Evolutionary conservation across 768 basidiomycete species (phyloP), one percentile per base, ranked within the genome.

Genomic region (Russula vinacea): DNA sequence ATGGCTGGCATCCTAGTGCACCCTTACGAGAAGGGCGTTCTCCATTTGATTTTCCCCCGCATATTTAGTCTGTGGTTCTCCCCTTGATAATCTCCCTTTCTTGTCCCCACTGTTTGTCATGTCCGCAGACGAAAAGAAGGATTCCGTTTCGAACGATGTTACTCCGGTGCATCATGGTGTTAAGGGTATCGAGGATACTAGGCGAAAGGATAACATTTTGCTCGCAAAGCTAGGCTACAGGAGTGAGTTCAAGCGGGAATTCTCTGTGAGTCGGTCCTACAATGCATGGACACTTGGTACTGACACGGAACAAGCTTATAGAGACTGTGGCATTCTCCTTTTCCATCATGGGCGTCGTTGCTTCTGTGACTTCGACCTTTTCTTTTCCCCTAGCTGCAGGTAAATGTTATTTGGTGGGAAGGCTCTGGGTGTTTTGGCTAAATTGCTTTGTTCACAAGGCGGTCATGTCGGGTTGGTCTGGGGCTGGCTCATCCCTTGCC

Each of bases 391-490:
- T 90, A 7, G 73, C 81, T 5, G 83, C 83, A 61, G 85, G 86
- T 84, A 60, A n/a, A 79, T 70, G 17, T 14, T 35, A 52, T 32
- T 44, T 24, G 13, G 35, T 60, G 29, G 32, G 32, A 42, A 22
- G 39, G 2, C 24, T 17, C 9, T 47, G 47, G n/a, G 50, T 13
- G 19, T 3, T 58, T 40, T 45, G 24, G 42, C 45, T 53, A 49
- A 33, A 33, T 53, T 56, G 45, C 22, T 37, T 17, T 59, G 32
- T 51, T 35, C 0, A 8, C 13, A 56, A 84, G 88, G 88, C 59
- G 88, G 88, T 3, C 88, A 90, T 73, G 86, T 88, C 26, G 88
- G 88, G 17, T 84, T 90, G 80, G 81, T 89, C 22, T 89, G 84
- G 76, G 88, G 88, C 42, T 90, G 88, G 88, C 74, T 89, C 32